phyloP scores from a whole-genome alignment of 257 asterid species.

The Solanum sparsipilum region DNA sequence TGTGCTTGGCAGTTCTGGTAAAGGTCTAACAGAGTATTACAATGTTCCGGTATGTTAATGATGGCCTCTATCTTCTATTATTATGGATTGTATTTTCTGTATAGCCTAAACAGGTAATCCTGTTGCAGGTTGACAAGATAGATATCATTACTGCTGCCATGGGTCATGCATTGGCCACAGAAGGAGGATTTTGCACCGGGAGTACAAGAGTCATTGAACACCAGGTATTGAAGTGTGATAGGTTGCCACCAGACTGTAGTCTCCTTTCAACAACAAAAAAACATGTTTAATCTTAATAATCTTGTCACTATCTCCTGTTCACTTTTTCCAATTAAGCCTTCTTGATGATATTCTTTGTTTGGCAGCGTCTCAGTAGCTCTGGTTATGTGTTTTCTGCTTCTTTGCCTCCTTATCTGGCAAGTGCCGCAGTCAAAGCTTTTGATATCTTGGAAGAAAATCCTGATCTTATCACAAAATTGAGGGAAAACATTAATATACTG shows the following conservation, averaged over 20 bases:
- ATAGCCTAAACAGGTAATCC: neutral
- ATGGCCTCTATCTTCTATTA: neutral
- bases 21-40: slow-evolving; percentile 82
- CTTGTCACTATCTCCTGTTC: neutral
- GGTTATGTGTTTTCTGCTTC: slow-evolving; percentile 95
- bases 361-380: slow-evolving; percentile 89
- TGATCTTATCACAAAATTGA: slow-evolving; percentile 46
- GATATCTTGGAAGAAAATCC: slow-evolving; percentile 76
- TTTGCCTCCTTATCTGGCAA: slow-evolving; percentile 90
- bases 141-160: slow-evolving; percentile 88
- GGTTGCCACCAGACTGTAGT: neutral
- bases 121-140: slow-evolving; percentile 66
- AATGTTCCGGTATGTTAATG: slow-evolving; percentile 54
- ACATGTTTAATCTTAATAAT: neutral
- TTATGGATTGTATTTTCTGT: slow-evolving; percentile 8
- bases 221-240: slow-evolving; percentile 44
- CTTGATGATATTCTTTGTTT: neutral
- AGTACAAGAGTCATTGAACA: slow-evolving; percentile 87
- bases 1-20: slow-evolving; percentile 84
- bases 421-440: slow-evolving; percentile 85
- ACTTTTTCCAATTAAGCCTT: neutral
- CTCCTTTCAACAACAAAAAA: neutral
- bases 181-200: slow-evolving; percentile 98
- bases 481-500: slow-evolving; percentile 36
- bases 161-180: slow-evolving; percentile 96